Base-by-base conservation (phyloP, 495 filamentous ascomycete species). In the Penicillium crystallinum region DNA sequence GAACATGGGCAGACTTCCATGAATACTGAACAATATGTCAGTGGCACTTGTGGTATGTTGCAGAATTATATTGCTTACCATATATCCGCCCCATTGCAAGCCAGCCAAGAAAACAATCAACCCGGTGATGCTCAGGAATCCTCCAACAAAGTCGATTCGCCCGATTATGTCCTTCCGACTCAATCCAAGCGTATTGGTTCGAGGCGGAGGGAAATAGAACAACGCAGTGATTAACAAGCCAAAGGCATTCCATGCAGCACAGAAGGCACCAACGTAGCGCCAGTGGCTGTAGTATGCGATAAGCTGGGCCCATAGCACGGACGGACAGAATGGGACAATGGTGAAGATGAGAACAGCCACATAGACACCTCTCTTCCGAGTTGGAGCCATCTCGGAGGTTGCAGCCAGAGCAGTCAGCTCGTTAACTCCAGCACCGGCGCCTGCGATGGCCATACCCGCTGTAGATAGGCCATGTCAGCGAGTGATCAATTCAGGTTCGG, bases 321-420 rank as follows among this genome's bases (percentile, higher is more conserved):
- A 83, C 0, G 86, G 84, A 51, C 79, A 77, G 61, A 87, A 86
- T 0, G 86, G 86, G 0, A 87, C 30, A 42, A 88, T 86, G 21
- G 82, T 85, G 61, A 88, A 81, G 42, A 86, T 78, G 30, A 90
- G 63, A 4, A 77, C 69, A 3, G 85, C 81, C 35, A 89, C 79
- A 59, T 88, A 88, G 65, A 78, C 80, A 17, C 86, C 86, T 35
- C 86, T 78, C 59, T 84, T 80, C 14, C 78, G 70, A 14, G 82
- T 81, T 1, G 86, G 86, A 27, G 82, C 86, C 60, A 88, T 75
- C 58, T 90, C 86, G 1, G 82, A 80, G 8, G 85, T 84, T 23
- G 75, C 83, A 53, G 83, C 82, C 37, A 87, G 62, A n/a, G 83
- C 82, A n/a, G 82, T 86, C 43, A 87, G 63, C 61, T 87, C 83